Base-by-base conservation (phyloP, 208 protist genomes). In the Trichomonas vaginalis region DNA sequence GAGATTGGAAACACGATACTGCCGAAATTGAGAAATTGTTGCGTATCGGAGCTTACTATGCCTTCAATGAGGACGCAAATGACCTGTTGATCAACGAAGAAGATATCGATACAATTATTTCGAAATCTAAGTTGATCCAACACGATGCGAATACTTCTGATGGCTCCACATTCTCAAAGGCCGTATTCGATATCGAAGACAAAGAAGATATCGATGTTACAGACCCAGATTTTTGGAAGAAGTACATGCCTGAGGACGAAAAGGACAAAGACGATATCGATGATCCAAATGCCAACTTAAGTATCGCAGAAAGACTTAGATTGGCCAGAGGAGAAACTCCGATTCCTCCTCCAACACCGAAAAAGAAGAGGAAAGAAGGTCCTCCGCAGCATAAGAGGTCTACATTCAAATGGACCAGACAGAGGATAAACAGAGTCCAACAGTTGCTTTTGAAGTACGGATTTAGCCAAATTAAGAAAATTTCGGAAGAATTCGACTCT, bases 11-110 rank as follows among this genome's bases (percentile, higher is more conserved):
- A 32, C 27, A 86, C 14, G 42, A 90, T 4, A 21, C 37, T 9
- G 42, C 80, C 27, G 96, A 96, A 46, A 62, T 97, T 21, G 47
- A 96, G 0, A 47, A 83, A 42, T 21, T 96, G 37, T n/a, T 97
- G 42, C 95, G 56, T 37, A 37, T 87, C n/a, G 96, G 96, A 37
- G 96, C 96, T 35, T 96, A 96, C 49, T 79, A 48, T 39, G 95
- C 95, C 8, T 80, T 97, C 4, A 37, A 86, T 40, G 95, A 96
- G 8, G 46, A 87, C 39, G 37, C 10, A 0, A 10, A 15, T 39
- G n/a, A 17, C 9, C 40, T 87, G 14, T 47, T 87, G 46, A 87
- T 95, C n/a, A 21, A 39, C 3, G 95, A 70, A 80, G 56, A 70
- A 95, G 95, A 95, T 48, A 95, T 95, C 35, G 95, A 95, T 23